phyloP scores from a whole-genome alignment of 257 asterid species.

The Salvia hispanica region DNA sequence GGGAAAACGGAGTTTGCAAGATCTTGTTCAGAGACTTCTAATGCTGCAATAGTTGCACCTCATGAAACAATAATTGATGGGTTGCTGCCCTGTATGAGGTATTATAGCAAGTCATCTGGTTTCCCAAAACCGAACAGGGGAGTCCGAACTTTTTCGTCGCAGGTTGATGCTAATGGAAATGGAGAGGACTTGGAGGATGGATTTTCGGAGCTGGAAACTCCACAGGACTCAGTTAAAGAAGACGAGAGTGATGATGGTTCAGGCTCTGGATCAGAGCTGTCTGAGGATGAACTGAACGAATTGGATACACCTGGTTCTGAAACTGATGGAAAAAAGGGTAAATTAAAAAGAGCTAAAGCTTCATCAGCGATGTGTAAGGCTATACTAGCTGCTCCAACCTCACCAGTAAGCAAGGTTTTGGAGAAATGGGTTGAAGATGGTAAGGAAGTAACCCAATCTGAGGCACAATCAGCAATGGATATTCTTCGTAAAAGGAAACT shows the following conservation, averaged over 20 bases:
- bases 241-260: slow-evolving; percentile 40
- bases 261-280: slow-evolving; percentile 46
- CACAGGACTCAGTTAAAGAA: slow-evolving; percentile 35
- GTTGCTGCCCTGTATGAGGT: slow-evolving; percentile 38
- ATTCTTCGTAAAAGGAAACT: slow-evolving; percentile 50
- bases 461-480: slow-evolving; percentile 38
- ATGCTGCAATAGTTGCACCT: slow-evolving; percentile 35
- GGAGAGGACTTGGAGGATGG: slow-evolving; percentile 51
- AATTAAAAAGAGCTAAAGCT: slow-evolving; percentile 23
- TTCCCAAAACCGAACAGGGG: slow-evolving; percentile 34
- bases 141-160: slow-evolving; percentile 49
- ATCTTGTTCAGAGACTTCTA: slow-evolving; percentile 30
- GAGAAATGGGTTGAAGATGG: slow-evolving; percentile 75
- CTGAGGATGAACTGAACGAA: slow-evolving; percentile 48
- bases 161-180: slow-evolving; percentile 53
- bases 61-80: slow-evolving; percentile 34
- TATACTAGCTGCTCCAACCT: slow-evolving; percentile 44
- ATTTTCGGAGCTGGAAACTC: slow-evolving; percentile 61
- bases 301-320: slow-evolving; percentile 43
- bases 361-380: slow-evolving; percentile 44
- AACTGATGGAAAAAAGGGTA: slow-evolving; percentile 25
- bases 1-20: slow-evolving; percentile 43
- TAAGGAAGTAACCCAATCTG: slow-evolving; percentile 55
- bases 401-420: slow-evolving; percentile 41
- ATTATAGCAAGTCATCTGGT: slow-evolving; percentile 33